A percentile compares a stretch with the other conserved stretches of the same genome.
Conservation (phyloP, 2,329 filamentous ascomycete genomes). For the Alternaria solani region DNA sequence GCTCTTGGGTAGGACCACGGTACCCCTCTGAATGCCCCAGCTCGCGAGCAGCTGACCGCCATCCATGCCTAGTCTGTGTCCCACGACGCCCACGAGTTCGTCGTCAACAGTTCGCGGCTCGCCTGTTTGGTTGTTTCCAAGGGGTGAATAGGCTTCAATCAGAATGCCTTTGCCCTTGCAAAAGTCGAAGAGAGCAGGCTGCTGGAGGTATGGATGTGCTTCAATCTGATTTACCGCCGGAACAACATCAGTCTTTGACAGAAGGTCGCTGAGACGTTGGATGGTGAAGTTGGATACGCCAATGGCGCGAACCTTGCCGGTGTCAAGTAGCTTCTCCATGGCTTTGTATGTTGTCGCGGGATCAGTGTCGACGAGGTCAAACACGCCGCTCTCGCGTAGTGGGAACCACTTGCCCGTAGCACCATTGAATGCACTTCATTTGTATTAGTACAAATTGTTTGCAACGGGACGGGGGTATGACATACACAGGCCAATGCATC, state of each 20-base stretch:
- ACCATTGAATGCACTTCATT: conserved; percentile 27
- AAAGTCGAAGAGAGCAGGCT: conserved; percentile 66
- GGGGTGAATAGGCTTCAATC: conserved; percentile 74
- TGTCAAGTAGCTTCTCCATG: conserved; percentile 71
- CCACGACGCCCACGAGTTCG: conserved; percentile 25
- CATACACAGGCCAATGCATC: conserved; percentile 67
- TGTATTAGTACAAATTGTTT: background rate
- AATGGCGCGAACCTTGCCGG: conserved; percentile 77
- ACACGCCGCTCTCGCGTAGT: conserved; percentile 63
- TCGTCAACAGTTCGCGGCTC: conserved; percentile 62
- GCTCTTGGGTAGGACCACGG: conserved; percentile 84
- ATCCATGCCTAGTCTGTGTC: conserved; percentile 64
- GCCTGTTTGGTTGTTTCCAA: conserved; percentile 70
- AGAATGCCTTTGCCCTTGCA: conserved; percentile 75
- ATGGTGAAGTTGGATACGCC: conserved; percentile 86
- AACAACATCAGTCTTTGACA: conserved; percentile 69
- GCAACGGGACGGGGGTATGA: background rate
- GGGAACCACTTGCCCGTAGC: conserved; percentile 47
- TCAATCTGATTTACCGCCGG: conserved; percentile 67
- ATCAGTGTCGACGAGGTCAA: conserved; percentile 77
- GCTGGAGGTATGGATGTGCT: conserved; percentile 60
- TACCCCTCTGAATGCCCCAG: conserved; percentile 81
- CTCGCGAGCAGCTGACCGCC: conserved; percentile 76
- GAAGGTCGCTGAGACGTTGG: conserved; percentile 73
- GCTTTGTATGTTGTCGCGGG: conserved; percentile 78